Evolutionary conservation across 768 basidiomycete species (phyloP).

Genomic region (Leucosporidium yakuticum): DNA sequence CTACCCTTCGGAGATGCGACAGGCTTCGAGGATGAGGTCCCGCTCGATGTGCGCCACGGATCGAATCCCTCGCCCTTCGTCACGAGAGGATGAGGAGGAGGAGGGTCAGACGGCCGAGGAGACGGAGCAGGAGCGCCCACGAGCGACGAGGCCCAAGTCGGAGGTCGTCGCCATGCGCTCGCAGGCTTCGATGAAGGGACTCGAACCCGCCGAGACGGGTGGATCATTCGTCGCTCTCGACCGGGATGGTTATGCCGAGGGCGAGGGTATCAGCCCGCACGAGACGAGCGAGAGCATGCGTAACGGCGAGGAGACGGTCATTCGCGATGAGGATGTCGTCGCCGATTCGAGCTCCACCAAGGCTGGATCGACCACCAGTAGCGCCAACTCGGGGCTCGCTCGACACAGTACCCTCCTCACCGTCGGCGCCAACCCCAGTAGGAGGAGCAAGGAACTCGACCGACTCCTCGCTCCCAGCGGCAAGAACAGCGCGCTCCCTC

Average conservation of each 20-base stretch:
- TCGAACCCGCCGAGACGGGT: constrained; percentile 51
- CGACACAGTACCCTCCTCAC: constrained; percentile 35
- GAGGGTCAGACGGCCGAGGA: too few species aligned
- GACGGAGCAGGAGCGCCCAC: constrained; percentile 7
- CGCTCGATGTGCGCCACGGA: too few species aligned
- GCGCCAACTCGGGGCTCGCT: not conserved
- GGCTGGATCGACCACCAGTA: constrained; percentile 1
- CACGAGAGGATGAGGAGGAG: constrained; percentile 16
- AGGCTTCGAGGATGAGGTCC: too few species aligned
- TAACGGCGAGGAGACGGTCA: not conserved
- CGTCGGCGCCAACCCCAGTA: constrained; percentile 32
- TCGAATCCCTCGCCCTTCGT: constrained; percentile 8
- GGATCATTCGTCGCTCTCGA: constrained; percentile 51
- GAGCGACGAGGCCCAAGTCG: constrained; percentile 14
- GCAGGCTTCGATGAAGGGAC: constrained; percentile 47
- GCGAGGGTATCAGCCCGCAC: not conserved
- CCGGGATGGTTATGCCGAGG: constrained; percentile 16
- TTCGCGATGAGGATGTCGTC: constrained; percentile 10
- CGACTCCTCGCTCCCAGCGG: constrained; percentile 13
- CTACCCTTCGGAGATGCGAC: too few species aligned
- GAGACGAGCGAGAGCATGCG: constrained; percentile 13
- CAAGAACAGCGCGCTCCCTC: constrained; percentile 14
- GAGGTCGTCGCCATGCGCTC: constrained; percentile 36
- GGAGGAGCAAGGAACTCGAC: constrained; percentile 35
- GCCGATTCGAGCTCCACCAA: constrained; percentile 3